Conservation (phyloP, 1,284 basidiomycete genomes). For the Malassezia equina region DNA sequence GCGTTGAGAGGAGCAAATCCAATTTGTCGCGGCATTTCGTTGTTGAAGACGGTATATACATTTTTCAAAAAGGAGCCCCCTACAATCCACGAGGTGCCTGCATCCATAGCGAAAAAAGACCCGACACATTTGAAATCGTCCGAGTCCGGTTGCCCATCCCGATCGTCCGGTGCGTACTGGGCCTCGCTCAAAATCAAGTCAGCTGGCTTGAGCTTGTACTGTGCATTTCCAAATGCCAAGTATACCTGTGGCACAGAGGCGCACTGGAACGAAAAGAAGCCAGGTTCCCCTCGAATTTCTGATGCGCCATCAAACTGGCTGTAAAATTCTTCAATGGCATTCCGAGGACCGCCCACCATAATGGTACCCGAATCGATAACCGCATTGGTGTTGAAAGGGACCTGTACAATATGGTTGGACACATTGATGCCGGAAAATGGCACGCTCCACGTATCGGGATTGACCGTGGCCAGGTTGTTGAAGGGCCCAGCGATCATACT, state of each 20-base stretch:
- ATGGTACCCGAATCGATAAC: slow-evolving; percentile 45
- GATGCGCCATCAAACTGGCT: slow-evolving; percentile 23
- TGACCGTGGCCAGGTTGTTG: slow-evolving; percentile 23
- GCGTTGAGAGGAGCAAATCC: slow-evolving; percentile 32
- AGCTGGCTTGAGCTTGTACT: slow-evolving; percentile 25
- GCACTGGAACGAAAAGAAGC: slow-evolving; percentile 42
- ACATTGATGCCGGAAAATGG: slow-evolving; percentile 24
- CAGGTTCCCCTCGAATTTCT: slow-evolving; percentile 15
- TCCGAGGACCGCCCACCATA: slow-evolving; percentile 36
- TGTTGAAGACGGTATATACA: slow-evolving; percentile 34
- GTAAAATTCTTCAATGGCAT: slow-evolving; percentile 27
- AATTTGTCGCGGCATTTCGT: slow-evolving; percentile 17
- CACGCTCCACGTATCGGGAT: slow-evolving; percentile 32
- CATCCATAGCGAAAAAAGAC: slow-evolving; percentile 21
- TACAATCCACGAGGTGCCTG: slow-evolving; percentile 33
- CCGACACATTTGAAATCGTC: slow-evolving; percentile 28
- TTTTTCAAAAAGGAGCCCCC: slow-evolving; percentile 40
- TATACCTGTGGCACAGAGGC: slow-evolving; percentile 19
- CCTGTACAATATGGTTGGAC: slow-evolving; percentile 7
- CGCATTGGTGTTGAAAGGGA: slow-evolving; percentile 19
- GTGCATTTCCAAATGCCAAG: slow-evolving; percentile 27
- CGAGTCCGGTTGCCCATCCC: slow-evolving; percentile 17
- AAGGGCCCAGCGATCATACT: slow-evolving; percentile 29
- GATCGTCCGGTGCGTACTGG: background rate
- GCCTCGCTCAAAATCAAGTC: slow-evolving; percentile 19